A percentile compares a stretch with the other conserved stretches of the same genome.
These are phyloP conservation scores for Podospora fimiseda DNA, from an alignment of 495 filamentous ascomycete species.

Conservation along the genomic window DNA sequence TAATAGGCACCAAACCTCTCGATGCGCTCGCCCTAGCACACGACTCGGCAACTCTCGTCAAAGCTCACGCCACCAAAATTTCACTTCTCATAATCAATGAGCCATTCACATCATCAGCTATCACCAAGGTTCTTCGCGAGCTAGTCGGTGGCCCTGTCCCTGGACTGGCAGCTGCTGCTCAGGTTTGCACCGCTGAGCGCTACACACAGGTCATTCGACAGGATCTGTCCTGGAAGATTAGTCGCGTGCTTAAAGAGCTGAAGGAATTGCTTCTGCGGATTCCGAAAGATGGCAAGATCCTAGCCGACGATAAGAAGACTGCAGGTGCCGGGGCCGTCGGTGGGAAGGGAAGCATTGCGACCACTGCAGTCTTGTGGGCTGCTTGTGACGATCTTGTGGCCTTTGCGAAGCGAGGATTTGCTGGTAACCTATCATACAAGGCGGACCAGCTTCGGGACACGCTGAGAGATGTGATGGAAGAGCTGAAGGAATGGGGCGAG, in stretches of 20 bases:
- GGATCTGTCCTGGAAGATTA: constrained; percentile 46
- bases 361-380: constrained; percentile 59
- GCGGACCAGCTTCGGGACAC: constrained; percentile 63
- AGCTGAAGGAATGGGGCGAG: constrained; percentile 82
- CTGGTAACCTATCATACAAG: constrained; percentile 53
- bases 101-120: constrained; percentile 74
- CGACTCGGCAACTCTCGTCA: constrained; percentile 59
- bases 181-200: constrained; percentile 51
- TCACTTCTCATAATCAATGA: constrained; percentile 76
- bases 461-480: constrained; percentile 71
- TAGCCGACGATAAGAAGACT: constrained; percentile 38
- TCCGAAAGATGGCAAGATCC: constrained; percentile 41
- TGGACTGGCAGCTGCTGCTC: constrained; percentile 59
- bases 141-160: constrained; percentile 61
- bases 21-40: constrained; percentile 54
- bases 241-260: constrained; percentile 43
- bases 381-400: constrained; percentile 65
- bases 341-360: constrained; percentile 48
- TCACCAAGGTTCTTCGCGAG: constrained; percentile 58
- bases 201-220: constrained; percentile 54
- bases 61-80: constrained; percentile 78
- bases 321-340: constrained; percentile 27
- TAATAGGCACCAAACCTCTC: constrained; percentile 10
- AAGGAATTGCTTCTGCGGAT: constrained; percentile 37
- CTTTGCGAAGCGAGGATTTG: constrained; percentile 57